A percentile compares a stretch with the other conserved stretches of the same genome.
phyloP scores from a whole-genome alignment of 768 basidiomycete species.

The Leucogyrophana mollusca region DNA sequence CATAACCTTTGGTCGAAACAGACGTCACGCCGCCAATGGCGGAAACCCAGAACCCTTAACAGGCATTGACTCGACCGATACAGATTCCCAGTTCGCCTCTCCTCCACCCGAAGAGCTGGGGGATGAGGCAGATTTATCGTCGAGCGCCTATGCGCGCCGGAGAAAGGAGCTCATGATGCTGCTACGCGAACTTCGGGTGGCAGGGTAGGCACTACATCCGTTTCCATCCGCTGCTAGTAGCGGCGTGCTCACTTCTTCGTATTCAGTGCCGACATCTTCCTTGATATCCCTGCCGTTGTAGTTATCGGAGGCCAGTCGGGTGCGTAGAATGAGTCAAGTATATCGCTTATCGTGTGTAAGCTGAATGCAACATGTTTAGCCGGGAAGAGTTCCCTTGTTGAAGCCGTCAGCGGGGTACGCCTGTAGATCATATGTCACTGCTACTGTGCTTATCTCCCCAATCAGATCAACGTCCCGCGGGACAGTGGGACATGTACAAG shows the following conservation, averaged over 20 bases:
- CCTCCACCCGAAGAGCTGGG: not conserved
- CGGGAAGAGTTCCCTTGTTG: conserved; percentile 60
- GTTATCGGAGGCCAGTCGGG: conserved; percentile 60
- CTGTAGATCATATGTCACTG: not conserved
- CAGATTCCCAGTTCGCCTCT: not conserved
- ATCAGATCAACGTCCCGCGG: conserved; percentile 59
- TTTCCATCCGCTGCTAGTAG: too few relatives aligned
- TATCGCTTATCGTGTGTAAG: not conserved
- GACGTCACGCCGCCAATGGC: not conserved
- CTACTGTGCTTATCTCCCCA: not conserved
- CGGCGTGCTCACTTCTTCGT: too few relatives aligned
- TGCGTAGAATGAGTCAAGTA: conserved; percentile 17
- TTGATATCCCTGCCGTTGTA: conserved; percentile 50
- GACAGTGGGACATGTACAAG: conserved; percentile 62
- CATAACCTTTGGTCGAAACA: not conserved
- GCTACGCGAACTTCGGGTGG: conserved; percentile 32
- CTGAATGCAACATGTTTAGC: conserved; percentile 30
- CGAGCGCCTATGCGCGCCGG: conserved; percentile 37
- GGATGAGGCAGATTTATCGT: conserved; percentile 21
- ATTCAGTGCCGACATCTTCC: conserved; percentile 36
- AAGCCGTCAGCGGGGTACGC: conserved; percentile 54
- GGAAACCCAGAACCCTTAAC: not conserved
- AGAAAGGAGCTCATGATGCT: conserved; percentile 40
- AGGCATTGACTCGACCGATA: not conserved
- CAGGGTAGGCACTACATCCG: conserved; percentile 47